A percentile compares a stretch with the other conserved stretches of the same genome.
Conservation (phyloP, 2,329 filamentous ascomycete species). For the Ascochyta fabae region DNA sequence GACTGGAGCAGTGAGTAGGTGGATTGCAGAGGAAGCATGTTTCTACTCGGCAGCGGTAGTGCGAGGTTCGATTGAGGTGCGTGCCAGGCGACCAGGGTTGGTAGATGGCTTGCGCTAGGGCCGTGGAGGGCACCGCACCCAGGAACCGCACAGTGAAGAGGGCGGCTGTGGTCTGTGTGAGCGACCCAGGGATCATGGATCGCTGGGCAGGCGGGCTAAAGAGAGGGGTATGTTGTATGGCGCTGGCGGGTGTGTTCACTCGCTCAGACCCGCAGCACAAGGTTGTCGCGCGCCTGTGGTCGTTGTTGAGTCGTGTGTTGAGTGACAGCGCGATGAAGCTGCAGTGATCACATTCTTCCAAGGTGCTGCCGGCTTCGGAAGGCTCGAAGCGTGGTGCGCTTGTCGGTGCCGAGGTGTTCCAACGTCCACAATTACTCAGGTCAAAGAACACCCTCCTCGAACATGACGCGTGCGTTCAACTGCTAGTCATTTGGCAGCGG, state of each 20-base stretch:
- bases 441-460: background rate
- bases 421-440: conserved; percentile 11
- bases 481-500: conserved; percentile 9
- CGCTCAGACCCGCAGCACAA: conserved; percentile 31
- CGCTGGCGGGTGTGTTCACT: conserved; percentile 20
- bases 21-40: conserved; percentile 37
- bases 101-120: conserved; percentile 41
- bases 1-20: conserved; percentile 27
- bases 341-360: conserved; percentile 8
- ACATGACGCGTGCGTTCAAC: conserved; percentile 15
- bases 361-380: conserved; percentile 8
- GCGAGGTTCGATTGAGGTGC: conserved; percentile 32
- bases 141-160: conserved; percentile 34
- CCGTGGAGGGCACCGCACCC: conserved; percentile 33
- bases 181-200: conserved; percentile 33
- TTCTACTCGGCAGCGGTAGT: conserved; percentile 39
- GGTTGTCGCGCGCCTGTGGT: background rate
- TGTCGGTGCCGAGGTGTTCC: conserved; percentile 20
- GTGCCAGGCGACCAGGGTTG: conserved; percentile 31
- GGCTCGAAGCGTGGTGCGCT: conserved; percentile 3
- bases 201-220: conserved; percentile 23
- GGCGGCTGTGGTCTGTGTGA: conserved; percentile 39
- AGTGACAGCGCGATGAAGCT: conserved; percentile 13
- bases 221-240: conserved; percentile 32
- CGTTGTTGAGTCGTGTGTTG: conserved; percentile 14